These are phyloP conservation scores for Eruca vesicaria DNA, from an alignment of 441 rosid genomes.

Conservation along the genomic window DNA sequence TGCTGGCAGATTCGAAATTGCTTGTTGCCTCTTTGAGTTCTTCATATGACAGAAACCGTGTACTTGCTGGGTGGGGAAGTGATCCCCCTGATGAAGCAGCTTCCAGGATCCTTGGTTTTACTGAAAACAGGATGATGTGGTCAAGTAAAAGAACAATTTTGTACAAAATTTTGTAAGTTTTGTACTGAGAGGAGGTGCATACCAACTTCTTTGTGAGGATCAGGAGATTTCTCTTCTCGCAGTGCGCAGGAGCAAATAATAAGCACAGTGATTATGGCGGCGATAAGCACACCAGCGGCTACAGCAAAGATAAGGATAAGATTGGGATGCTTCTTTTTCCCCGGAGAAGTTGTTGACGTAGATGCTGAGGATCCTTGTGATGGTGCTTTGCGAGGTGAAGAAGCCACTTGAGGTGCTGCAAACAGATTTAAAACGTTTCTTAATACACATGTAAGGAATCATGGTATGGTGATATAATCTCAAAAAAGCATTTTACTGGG, in stretches of 20 bases:
- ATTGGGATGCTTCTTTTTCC: conserved; percentile 58
- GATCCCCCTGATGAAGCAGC: conserved; percentile 53
- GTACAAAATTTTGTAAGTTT: too few species aligned
- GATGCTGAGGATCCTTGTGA: conserved; percentile 47
- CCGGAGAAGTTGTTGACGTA: conserved; percentile 40
- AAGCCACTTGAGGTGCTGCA: conserved; percentile 71
- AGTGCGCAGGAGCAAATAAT: conserved; percentile 61
- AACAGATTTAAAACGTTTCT: conserved; percentile 19
- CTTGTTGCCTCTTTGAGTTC: conserved; percentile 92
- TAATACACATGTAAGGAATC: conserved; percentile 25
- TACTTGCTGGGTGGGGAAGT: conserved; percentile 80
- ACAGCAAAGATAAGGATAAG: conserved; percentile 60
- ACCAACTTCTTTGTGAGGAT: conserved; percentile 61
- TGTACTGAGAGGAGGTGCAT: conserved; percentile 33
- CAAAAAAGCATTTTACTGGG: neutral
- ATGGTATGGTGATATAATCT: neutral
- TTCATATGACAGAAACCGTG: conserved; percentile 84
- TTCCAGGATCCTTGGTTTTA: conserved; percentile 55
- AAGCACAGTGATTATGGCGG: conserved; percentile 57
- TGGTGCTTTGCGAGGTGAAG: conserved; percentile 56
- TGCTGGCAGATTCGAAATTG: conserved; percentile 76
- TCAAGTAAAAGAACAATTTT: neutral
- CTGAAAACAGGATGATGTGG: conserved; percentile 38
- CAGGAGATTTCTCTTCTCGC: conserved; percentile 52
- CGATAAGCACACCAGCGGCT: conserved; percentile 60